A percentile compares a stretch with the other conserved stretches of the same genome.
These are phyloP conservation scores for Hymenotorrendiella dingleyae DNA, from an alignment of 2,329 filamentous ascomycete genomes.

Conservation along the genomic window DNA sequence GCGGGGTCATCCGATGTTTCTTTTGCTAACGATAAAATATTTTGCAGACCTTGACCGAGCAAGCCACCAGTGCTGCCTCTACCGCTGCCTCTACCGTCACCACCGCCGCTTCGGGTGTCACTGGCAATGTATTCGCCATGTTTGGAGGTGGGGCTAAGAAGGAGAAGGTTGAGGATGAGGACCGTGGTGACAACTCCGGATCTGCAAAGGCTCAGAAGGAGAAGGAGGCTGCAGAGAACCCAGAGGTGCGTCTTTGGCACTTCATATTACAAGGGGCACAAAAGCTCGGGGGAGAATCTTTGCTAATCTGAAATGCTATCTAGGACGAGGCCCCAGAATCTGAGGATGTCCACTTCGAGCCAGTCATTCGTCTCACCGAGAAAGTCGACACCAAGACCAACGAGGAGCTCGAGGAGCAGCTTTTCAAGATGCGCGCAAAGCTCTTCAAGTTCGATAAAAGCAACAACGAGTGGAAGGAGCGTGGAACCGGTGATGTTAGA, in stretches of 20 bases:
- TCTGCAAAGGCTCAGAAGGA: conserved; percentile 74
- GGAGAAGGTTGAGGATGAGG: conserved; percentile 77
- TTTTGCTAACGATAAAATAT: conserved; percentile 3
- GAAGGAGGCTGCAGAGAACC: conserved; percentile 36
- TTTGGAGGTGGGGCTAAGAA: conserved; percentile 97
- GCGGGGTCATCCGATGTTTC: background rate
- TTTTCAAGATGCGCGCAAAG: conserved; percentile 99
- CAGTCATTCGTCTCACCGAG: conserved; percentile 91
- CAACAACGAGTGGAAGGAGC: conserved; percentile 96
- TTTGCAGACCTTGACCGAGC: conserved; percentile 27
- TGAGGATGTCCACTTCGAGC: conserved; percentile 94
- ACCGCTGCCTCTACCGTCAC: conserved; percentile 36
- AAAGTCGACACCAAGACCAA: conserved; percentile 97
- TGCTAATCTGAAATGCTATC: conserved; percentile 12
- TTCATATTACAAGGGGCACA: background rate
- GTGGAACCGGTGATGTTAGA: conserved; percentile 91
- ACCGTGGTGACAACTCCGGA: conserved; percentile 80
- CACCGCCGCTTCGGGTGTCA: conserved; percentile 35
- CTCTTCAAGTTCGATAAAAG: conserved; percentile 97
- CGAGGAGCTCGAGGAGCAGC: conserved; percentile 94
- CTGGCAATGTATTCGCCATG: conserved; percentile 85
- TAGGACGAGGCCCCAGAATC: conserved; percentile 76
- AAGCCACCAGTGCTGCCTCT: conserved; percentile 32
- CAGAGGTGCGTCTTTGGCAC: conserved; percentile 23
- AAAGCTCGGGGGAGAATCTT: background rate